Conservation (phyloP, 192 early-diverging fungal species). For the Gamsiella multidivaricata region DNA sequence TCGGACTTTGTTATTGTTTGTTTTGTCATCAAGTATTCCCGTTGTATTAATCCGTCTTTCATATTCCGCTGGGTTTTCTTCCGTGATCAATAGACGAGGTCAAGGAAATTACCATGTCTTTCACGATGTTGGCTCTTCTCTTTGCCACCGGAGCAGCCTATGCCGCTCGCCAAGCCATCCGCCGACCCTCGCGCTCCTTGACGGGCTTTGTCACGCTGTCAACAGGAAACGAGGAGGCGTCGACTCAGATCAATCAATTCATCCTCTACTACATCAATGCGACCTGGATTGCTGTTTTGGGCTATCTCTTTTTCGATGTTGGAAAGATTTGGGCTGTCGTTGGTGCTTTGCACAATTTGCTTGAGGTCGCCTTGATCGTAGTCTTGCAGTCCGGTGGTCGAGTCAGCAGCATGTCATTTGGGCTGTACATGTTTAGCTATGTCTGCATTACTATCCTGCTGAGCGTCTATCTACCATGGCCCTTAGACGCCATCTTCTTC, state of each 20-base stretch:
- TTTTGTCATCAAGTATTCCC: neutral
- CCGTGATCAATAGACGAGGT: slow-evolving; percentile 18
- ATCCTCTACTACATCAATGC: slow-evolving; percentile 39
- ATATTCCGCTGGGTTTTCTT: neutral
- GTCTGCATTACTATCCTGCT: slow-evolving; percentile 26
- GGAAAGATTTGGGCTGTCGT: slow-evolving; percentile 57
- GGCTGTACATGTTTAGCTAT: slow-evolving; percentile 47
- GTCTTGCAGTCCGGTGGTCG: slow-evolving; percentile 51
- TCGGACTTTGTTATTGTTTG: neutral
- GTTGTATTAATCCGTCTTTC: neutral
- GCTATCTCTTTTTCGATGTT: slow-evolving; percentile 51
- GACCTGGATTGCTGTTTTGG: slow-evolving; percentile 38
- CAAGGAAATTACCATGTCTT: slow-evolving; percentile 37
- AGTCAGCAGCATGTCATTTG: slow-evolving; percentile 41
- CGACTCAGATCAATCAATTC: slow-evolving; percentile 45
- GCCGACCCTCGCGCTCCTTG: slow-evolving; percentile 35
- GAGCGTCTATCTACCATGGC: slow-evolving; percentile 50
- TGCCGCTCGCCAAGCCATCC: slow-evolving; percentile 17
- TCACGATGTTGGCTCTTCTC: slow-evolving; percentile 35
- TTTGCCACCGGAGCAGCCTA: slow-evolving; percentile 30
- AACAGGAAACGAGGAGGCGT: slow-evolving; percentile 33
- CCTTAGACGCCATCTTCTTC: slow-evolving; percentile 54
- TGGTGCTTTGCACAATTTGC: slow-evolving; percentile 54
- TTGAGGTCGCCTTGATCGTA: slow-evolving; percentile 56
- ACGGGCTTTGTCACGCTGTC: slow-evolving; percentile 37